Base-by-base conservation (phyloP, 2,329 filamentous ascomycete genomes). In the Penicillium thymicola region DNA sequence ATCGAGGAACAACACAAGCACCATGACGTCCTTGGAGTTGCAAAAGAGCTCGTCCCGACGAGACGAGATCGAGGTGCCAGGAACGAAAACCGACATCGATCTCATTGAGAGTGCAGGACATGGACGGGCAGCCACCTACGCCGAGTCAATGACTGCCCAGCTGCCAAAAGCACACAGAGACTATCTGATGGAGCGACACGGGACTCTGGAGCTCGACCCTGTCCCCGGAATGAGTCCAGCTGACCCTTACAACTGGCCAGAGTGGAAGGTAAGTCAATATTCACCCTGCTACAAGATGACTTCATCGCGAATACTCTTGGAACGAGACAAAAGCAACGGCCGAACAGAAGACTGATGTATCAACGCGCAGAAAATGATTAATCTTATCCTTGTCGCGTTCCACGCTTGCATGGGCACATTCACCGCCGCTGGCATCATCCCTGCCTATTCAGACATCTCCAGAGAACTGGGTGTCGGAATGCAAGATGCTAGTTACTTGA, bases 351-450 rank as follows among this genome's bases (percentile, higher is more conserved):
- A 34, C 54, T 62, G 30, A 63, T 41, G n/a, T 21, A 44, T 40
- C 14, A 37, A 50, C 23, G 11, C 42, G 10, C 57, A 82, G 80
- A 85, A 84, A 78, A 67, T 77, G n/a, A 55, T 72, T 53, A 84
- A 85, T 60, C 71, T 86, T 0, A 60, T 80, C 11, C 75, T 85
- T 27, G 81, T 86, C 16, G 81, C 82, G 1, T 82, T 84, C 62
- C 81, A 85, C 57, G 80, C 82, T 41, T 80, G 80, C 70, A 85
- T 85, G 79, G 77, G 77, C 41, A 82, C 81, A 4, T 85, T 85
- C 64, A 82, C 76, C 5, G 81, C 83, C 2, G 76, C 81, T 0
- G 73, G 76, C 5, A 84, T 86, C 59, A 82, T 84, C 52, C 81
- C 82, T 2, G 82, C 81, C 4, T 85, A 81, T 67, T 73, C 77